These are phyloP conservation scores for Paecilomyces fulvus DNA, from an alignment of 2,329 filamentous ascomycete species.

Conservation along the genomic window DNA sequence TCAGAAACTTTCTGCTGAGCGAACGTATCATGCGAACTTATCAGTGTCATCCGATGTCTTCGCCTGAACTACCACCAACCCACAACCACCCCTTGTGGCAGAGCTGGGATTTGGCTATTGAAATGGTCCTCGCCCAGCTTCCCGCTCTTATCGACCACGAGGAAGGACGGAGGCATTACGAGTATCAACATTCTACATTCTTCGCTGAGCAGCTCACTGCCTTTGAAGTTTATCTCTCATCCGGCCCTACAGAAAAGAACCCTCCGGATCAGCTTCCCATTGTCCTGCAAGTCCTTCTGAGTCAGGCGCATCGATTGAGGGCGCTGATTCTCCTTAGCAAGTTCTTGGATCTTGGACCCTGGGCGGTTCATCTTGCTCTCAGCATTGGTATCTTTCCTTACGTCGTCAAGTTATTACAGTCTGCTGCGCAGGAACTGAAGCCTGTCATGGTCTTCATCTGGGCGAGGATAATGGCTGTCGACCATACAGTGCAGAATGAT, in stretches of 20 bases:
- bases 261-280: conserved; percentile 93
- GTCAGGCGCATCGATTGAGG: conserved; percentile 85
- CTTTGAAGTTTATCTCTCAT: conserved; percentile 88
- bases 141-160: conserved; percentile 71
- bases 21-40: conserved; percentile 96
- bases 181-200: conserved; percentile 90
- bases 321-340: conserved; percentile 86
- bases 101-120: conserved; percentile 94
- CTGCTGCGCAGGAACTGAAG: conserved; percentile 86
- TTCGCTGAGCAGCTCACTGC: conserved; percentile 96
- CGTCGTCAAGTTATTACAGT: conserved; percentile 93
- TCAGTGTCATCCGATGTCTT: conserved; percentile 89
- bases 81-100: conserved; percentile 93
- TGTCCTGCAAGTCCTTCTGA: conserved; percentile 88
- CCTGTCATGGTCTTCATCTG: conserved; percentile 99
- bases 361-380: conserved; percentile 95
- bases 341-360: conserved; percentile 90
- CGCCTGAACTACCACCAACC: conserved; percentile 84
- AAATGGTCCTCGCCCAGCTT: conserved; percentile 85
- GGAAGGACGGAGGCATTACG: conserved; percentile 67
- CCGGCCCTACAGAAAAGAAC: conserved; percentile 74
- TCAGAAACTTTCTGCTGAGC: conserved; percentile 88
- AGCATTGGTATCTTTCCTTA: conserved; percentile 99
- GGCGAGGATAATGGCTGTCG: conserved; percentile 90
- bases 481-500: conserved; percentile 87